Conservation (phyloP, 768 basidiomycete genomes). For the Daedaleopsis sinensis region DNA sequence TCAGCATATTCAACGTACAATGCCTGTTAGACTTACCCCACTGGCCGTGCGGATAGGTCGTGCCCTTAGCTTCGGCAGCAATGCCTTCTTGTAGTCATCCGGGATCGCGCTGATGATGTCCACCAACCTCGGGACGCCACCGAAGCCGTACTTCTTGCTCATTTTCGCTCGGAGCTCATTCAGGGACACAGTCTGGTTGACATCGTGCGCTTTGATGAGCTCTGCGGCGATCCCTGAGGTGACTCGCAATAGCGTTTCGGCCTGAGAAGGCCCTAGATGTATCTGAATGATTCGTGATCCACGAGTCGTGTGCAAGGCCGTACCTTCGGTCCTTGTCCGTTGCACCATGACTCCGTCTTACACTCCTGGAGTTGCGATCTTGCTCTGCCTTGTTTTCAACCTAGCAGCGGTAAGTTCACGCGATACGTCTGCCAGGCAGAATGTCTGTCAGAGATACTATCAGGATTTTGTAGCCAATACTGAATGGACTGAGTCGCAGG, state of each 20-base stretch:
- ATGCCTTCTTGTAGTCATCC: conserved; percentile 92
- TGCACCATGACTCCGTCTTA: conserved; percentile 38
- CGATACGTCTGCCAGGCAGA: neutral
- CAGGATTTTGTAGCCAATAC: neutral
- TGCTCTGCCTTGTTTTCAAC: neutral
- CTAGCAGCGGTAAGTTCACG: neutral
- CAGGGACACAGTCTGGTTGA: conserved; percentile 76
- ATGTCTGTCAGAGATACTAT: neutral
- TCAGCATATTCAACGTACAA: conserved; percentile 4
- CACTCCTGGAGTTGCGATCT: neutral
- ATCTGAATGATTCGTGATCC: neutral
- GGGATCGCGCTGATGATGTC: conserved; percentile 99
- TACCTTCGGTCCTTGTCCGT: conserved; percentile 44
- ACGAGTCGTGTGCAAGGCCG: neutral
- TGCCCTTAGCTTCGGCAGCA: conserved; percentile 88
- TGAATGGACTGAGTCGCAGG: neutral
- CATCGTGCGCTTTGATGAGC: conserved; percentile 86
- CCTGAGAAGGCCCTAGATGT: conserved; percentile 76
- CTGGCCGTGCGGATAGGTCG: conserved; percentile 96
- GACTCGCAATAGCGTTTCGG: conserved; percentile 86
- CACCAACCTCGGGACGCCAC: conserved; percentile 89
- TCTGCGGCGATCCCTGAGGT: conserved; percentile 95
- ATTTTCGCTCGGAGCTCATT: conserved; percentile 86
- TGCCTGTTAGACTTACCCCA: conserved; percentile 62
- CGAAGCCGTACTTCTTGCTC: conserved; percentile 87